Evolutionary conservation across 1,284 basidiomycete species (phyloP), one percentile per base, ranked within the genome.

Genomic region (Cystobasidium pallidum): DNA sequence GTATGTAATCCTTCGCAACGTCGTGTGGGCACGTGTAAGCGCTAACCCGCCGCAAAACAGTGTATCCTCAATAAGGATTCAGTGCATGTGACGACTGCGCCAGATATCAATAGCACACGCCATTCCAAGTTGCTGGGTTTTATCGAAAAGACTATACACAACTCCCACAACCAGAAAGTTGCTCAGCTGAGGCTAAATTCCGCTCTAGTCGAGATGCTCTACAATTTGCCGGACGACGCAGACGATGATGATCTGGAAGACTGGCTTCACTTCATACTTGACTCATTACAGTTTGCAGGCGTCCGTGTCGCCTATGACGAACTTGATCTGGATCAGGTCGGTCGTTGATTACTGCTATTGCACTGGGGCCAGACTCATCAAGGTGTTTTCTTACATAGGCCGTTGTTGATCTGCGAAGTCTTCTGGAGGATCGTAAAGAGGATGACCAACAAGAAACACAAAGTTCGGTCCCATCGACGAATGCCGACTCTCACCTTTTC

Each of bases 231-330:
- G 0, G 87, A 90, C 0, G 87, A 88, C 75, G 92, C 91, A 76
- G 86, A 87, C 28, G 91, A 96, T 76, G 95, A 99, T 79, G 95
- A 98, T 78, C 83, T 98, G 17, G 94, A 98, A 80, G 96, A 99
- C 79, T 83, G 98, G 45, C 86, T 93, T 7, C 96, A 95, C 81
- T 98, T 96, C 81, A 86, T 96, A 26, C 85, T 98, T 59, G 96
- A 98, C 79, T 85, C 94, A 0, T 94, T 94, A 80, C 94, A 96
- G 78, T 91, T 95, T 81, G 88, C 93, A 77, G 95, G 94, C 1
- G 86, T 92, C 7, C 88, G 90, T 0, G 87, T 98, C 24, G 92
- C 92, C 0, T 88, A 91, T 36, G 91, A 94, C 43, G 96, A 99
- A 80, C 87, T 97, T 17, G 96, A 99, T 78, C 85, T 96, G 66